A percentile compares a stretch with the other conserved stretches of the same genome.
These are phyloP conservation scores for Phytophthora brassicae DNA, from an alignment of 352 stramenopile genomes.

Conservation along the genomic window DNA sequence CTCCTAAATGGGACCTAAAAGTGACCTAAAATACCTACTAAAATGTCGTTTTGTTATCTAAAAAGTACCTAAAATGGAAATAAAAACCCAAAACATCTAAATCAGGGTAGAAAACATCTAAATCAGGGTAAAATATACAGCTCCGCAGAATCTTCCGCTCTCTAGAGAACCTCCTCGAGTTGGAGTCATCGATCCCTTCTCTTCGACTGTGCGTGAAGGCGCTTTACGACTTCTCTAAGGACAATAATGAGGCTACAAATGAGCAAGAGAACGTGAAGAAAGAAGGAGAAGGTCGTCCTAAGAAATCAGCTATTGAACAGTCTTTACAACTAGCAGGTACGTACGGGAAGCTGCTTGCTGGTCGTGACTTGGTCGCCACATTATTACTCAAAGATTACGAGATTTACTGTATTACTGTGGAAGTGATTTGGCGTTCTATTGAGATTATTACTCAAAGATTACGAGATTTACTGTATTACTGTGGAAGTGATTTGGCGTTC, in stretches of 20 bases:
- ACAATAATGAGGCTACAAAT: conserved; percentile 15
- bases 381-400: conserved; percentile 59
- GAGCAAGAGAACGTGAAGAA: conserved; percentile 19
- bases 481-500: no score
- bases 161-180: conserved; percentile 70
- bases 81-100: no score
- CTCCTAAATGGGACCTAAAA: no score
- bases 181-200: conserved; percentile 70
- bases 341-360: conserved; percentile 67
- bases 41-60: no score
- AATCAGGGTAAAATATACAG: no score
- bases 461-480: no score
- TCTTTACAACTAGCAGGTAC: conserved; percentile 60
- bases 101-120: no score
- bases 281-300: conserved; percentile 15
- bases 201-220: conserved; percentile 69
- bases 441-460: no score
- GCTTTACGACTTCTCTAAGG: conserved; percentile 66
- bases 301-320: conserved; percentile 52
- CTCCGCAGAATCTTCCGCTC: conserved; percentile 61
- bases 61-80: no score
- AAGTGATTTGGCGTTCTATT: conserved; percentile 77
- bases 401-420: conserved; percentile 59
- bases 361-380: conserved; percentile 65
- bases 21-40: no score